Conservation (phyloP, 345 rosid species). For the Triadica sebifera region DNA sequence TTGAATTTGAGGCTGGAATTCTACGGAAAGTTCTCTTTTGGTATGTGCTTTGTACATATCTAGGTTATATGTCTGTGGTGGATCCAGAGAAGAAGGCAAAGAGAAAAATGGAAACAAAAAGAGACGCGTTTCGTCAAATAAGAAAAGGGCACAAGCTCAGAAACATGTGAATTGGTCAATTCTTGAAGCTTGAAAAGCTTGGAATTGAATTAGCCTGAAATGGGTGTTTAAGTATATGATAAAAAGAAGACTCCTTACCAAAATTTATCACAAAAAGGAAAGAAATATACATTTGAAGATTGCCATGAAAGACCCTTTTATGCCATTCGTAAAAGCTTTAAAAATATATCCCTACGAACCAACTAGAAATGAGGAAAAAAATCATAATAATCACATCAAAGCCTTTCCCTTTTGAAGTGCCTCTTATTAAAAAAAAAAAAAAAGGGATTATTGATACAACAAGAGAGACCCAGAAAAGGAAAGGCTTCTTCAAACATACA, state of each 20-base stretch:
- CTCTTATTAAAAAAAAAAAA: neutral
- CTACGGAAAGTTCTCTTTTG: conserved; percentile 64
- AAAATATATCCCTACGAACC: neutral
- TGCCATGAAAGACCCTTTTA: conserved; percentile 12
- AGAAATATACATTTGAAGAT: conserved; percentile 7
- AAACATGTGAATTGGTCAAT: conserved; percentile 48
- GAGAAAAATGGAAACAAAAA: conserved; percentile 10
- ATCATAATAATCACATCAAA: neutral
- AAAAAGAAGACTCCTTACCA: conserved; percentile 10
- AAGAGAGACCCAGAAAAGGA: conserved; percentile 9
- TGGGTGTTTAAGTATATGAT: conserved; percentile 16
- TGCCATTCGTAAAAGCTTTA: conserved; percentile 2
- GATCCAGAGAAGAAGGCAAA: conserved; percentile 21
- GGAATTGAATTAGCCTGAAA: conserved; percentile 19
- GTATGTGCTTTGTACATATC: conserved; percentile 65
- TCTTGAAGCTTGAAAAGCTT: conserved; percentile 23
- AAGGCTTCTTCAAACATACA: neutral
- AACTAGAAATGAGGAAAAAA: neutral
- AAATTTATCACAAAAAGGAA: neutral
- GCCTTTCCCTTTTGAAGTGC: conserved; percentile 9
- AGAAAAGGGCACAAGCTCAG: conserved; percentile 30
- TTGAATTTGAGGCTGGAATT: conserved; percentile 71
- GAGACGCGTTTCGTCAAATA: conserved; percentile 30
- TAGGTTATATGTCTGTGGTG: neutral
- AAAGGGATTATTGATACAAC: neutral